These are phyloP conservation scores for Dryadomyces sulphureus DNA, from an alignment of 2,329 filamentous ascomycete species.

Conservation along the genomic window DNA sequence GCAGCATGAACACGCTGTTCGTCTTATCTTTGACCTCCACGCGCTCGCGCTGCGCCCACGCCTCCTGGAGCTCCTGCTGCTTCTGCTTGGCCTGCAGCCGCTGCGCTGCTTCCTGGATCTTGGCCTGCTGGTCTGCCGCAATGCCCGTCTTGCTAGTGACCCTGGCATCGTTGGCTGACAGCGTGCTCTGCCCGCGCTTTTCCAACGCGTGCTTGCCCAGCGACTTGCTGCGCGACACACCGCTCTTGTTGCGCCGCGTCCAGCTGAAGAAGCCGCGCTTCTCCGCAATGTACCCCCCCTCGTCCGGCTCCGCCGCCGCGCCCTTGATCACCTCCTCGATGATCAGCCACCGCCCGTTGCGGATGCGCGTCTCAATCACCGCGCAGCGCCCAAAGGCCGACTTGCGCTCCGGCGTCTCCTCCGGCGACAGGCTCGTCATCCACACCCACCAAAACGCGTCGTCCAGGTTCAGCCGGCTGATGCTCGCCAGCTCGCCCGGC, in stretches of 20 bases:
- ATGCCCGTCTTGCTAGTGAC: conserved; percentile 65
- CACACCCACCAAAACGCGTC: conserved; percentile 99
- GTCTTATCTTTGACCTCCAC: conserved; percentile 59
- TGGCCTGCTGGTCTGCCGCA: conserved; percentile 80
- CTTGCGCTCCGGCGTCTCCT: conserved; percentile 76
- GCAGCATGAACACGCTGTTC: conserved; percentile 77
- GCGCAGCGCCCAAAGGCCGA: conserved; percentile 89
- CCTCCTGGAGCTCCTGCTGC: conserved; percentile 29
- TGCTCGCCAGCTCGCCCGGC: conserved; percentile 88
- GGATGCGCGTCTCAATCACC: conserved; percentile 75
- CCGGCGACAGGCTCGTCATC: conserved; percentile 89
- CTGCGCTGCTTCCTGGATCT: conserved; percentile 80
- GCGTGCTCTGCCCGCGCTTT: conserved; percentile 21
- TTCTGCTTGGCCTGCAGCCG: conserved; percentile 62
- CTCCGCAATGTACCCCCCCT: conserved; percentile 80
- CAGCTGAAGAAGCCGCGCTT: conserved; percentile 93
- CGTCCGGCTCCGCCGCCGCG: conserved; percentile 69
- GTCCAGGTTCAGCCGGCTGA: conserved; percentile 71
- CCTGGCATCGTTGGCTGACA: conserved; percentile 23
- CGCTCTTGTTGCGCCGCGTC: conserved; percentile 52
- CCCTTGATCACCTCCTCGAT: conserved; percentile 96
- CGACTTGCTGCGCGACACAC: conserved; percentile 55
- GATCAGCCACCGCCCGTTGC: conserved; percentile 74
- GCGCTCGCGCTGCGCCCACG: conserved; percentile 38
- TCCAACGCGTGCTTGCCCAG: conserved; percentile 45